phyloP scores from a whole-genome alignment of 495 filamentous ascomycete genomes.

The Penicillium goetzii region DNA sequence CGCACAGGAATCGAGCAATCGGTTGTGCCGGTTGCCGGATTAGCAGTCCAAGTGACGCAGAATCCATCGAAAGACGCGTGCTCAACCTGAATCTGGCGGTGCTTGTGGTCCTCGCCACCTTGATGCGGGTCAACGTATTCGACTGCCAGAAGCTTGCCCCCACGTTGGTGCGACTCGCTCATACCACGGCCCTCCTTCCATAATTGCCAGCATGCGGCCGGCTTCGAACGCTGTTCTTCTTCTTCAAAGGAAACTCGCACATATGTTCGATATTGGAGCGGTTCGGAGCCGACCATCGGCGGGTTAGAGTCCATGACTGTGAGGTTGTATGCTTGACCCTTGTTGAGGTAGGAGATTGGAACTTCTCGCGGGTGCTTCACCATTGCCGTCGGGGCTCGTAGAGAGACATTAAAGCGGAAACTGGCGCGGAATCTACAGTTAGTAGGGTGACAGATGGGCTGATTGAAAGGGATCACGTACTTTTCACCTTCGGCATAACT shows the following conservation, averaged over 20 bases:
- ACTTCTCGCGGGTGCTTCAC: constrained; percentile 82
- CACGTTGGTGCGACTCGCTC: constrained; percentile 87
- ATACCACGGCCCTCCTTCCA: constrained; percentile 93
- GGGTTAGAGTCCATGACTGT: constrained; percentile 68
- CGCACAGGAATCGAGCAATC: constrained; percentile 83
- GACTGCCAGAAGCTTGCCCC: constrained; percentile 84
- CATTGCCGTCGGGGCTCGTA: constrained; percentile 97
- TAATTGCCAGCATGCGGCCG: constrained; percentile 84
- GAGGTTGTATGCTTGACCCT: constrained; percentile 89
- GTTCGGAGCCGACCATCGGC: constrained; percentile 49
- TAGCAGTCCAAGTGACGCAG: constrained; percentile 82
- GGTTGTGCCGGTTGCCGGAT: constrained; percentile 55
- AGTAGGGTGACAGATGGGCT: neutral
- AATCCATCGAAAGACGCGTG: constrained; percentile 88
- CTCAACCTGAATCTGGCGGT: constrained; percentile 77
- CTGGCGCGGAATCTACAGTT: constrained; percentile 48
- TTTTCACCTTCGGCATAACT: constrained; percentile 49
- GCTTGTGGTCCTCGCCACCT: constrained; percentile 64
- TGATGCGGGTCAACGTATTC: constrained; percentile 83
- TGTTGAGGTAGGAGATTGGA: constrained; percentile 92
- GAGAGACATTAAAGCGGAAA: constrained; percentile 86
- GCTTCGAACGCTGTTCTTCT: constrained; percentile 78
- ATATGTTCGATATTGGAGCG: constrained; percentile 74
- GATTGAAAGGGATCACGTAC: constrained; percentile 38
- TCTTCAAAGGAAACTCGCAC: constrained; percentile 93